phyloP scores from a whole-genome alignment of 2,329 filamentous ascomycete genomes.

The Eutypella sp. region DNA sequence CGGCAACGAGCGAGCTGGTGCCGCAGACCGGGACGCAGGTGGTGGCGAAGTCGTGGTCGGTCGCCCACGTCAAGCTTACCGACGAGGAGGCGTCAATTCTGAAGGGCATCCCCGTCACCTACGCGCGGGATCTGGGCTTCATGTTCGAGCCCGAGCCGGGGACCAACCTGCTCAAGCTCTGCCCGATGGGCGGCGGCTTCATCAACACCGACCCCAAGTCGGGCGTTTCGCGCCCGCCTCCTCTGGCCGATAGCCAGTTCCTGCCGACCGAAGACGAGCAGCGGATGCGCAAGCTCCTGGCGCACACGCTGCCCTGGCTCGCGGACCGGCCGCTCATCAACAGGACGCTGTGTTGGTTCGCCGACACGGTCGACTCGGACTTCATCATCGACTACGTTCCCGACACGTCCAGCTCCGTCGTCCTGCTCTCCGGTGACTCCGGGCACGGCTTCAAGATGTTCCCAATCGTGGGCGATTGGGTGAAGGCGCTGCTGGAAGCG shows the following conservation, averaged over 20 bases:
- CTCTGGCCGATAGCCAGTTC: constrained; percentile 35
- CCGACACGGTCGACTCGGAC: constrained; percentile 55
- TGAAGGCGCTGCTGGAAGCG: constrained; percentile 40
- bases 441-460: constrained; percentile 62
- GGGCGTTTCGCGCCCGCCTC: constrained; percentile 38
- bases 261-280: constrained; percentile 49
- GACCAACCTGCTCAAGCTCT: constrained; percentile 55
- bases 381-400: constrained; percentile 58
- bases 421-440: constrained; percentile 50
- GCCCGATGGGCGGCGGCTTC: constrained; percentile 54
- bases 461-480: constrained; percentile 53
- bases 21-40: constrained; percentile 46
- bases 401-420: constrained; percentile 40
- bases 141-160: constrained; percentile 60
- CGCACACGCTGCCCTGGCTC: constrained; percentile 17
- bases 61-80: constrained; percentile 55
- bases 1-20: constrained; percentile 39
- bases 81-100: constrained; percentile 48
- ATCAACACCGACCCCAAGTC: constrained; percentile 36
- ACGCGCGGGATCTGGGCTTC: constrained; percentile 58
- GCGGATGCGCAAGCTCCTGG: constrained; percentile 33
- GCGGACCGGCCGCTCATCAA: constrained; percentile 46
- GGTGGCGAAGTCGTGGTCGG: constrained; percentile 52
- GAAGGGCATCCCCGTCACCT: constrained; percentile 55
- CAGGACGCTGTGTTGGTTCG: constrained; percentile 58